Evolutionary conservation across 1,284 basidiomycete genomes (phyloP), one percentile per base, ranked within the genome.

Genomic region (Leccinum pseudoinsigne): DNA sequence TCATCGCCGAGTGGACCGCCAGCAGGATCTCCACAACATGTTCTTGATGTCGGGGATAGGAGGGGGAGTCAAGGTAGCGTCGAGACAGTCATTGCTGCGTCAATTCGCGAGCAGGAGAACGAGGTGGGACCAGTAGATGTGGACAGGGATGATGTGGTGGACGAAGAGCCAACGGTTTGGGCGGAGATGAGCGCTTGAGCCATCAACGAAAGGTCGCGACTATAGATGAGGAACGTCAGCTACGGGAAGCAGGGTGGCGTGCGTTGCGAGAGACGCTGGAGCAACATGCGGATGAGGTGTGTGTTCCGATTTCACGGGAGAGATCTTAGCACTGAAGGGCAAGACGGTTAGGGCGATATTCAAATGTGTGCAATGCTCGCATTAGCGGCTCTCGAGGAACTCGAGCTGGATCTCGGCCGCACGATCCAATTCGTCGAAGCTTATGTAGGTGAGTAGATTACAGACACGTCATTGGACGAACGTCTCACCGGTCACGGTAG

Each of bases 361-460:
- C 90, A 92, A 69, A 89, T 86, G 80, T 92, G 90, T 73, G 85
- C 88, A 3, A 84, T 89, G 80, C 70, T 93, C 18, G 79, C 84
- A 4, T 71, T 89, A 3, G 76, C 92, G 23, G 88, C 85, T 10
- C 76, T 81, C 0, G 67, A 78, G 53, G 88, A 92, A 70, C 76
- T 93, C 36, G 68, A 71, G 23, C 72, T 92, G 10, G 71, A 76
- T 5, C 72, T 74, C 34, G 71, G 70, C 58, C 78, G 85, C 53
- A 75, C 77, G n/a, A 69, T 79, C 31, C 79, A 82, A 53, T 88
- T 91, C 63, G 70, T 90, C 14, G 88, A 91, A 63, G 78, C 86
- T 2, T 93, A 93, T 69, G 80, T 91, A 31, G 90, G 90, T 92
- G 63, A 55, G 59, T 55, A 8, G 47, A 45, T 8, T 14, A 40